These are phyloP conservation scores for Talaromyces sp. DNA, from an alignment of 2,329 filamentous ascomycete genomes.

Conservation along the genomic window DNA sequence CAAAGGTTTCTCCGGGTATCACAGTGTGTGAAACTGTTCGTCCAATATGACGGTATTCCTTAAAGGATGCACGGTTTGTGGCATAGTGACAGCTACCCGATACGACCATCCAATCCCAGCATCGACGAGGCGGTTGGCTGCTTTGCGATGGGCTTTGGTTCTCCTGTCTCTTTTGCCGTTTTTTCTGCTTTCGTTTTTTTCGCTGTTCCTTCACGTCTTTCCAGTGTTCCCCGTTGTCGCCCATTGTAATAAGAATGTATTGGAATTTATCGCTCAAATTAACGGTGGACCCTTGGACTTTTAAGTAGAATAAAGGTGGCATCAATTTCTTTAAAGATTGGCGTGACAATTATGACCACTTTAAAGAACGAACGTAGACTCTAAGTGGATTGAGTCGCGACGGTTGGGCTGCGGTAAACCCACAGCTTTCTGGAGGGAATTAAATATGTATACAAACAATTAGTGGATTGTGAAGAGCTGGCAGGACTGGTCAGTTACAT, in stretches of 20 bases:
- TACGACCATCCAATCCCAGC: conserved; percentile 2
- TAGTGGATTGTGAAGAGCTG: too few relatives aligned
- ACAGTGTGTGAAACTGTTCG: neutral
- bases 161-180: neutral
- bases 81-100: conserved; percentile 7
- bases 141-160: neutral
- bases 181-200: neutral
- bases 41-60: conserved; percentile 3
- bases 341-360: too few relatives aligned
- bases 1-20: neutral
- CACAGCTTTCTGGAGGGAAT: too few relatives aligned
- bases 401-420: too few relatives aligned
- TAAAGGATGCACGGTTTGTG: conserved; percentile 4
- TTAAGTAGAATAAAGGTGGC: too few relatives aligned
- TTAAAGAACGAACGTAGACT: too few relatives aligned
- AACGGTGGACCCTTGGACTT: too few relatives aligned
- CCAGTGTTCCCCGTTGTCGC: neutral
- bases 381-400: too few relatives aligned
- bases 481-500: too few relatives aligned
- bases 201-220: neutral
- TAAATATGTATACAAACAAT: too few relatives aligned
- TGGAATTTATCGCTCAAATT: too few relatives aligned
- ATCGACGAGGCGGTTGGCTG: neutral
- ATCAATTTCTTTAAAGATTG: too few relatives aligned
- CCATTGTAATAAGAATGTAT: neutral